Base-by-base conservation (phyloP, 2,329 filamentous ascomycete species). In the Xylariomycetidae sp. region DNA sequence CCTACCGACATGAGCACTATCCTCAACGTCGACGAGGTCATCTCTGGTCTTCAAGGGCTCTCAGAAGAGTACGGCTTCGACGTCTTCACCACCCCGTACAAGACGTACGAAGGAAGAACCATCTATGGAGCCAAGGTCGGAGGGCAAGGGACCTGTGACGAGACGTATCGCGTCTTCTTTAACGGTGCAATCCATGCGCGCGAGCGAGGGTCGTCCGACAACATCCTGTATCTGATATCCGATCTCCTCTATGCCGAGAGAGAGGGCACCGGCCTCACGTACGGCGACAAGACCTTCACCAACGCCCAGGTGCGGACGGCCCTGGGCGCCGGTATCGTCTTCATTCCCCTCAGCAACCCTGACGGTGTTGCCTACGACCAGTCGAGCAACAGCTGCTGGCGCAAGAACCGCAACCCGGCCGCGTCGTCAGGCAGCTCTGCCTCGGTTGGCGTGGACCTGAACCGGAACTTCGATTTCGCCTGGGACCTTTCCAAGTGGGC, bases 391-490 rank as follows among this genome's bases (percentile, higher is more conserved):
- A 54, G 53, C 17, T 73, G 71, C 58, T 76, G 72, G 72, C 66
- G 71, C 43, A 75, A 74, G 60, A 76, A 76, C 51, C 67, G 72
- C 20, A 74, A 72, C 51, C 58, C 65, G 1, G 52, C 50, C 15
- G 61, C 54, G 16, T 57, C 62, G 1, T 54, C 43, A 0, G 45
- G 54, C 1, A 52, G 58, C 25, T 45, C 47, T 4, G 27, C 40
- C 16, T 54, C 56, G 8, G 36, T 69, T 16, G 71, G 70, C 13
- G 58, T 75, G 19, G 72, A 77, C 43, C 56, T 76, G 31, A 76
- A 76, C 53, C 64, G 72, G 33, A 77, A 76, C 58, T 75, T 75
- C 44, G 70, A 76, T 50, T 72, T 74, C 51, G 50, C 75, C 6
- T 79, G 73, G 69, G 66, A 79, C 54, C 72, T 67, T 45, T 56